phyloP scores from a whole-genome alignment of 2,329 filamentous ascomycete genomes.

The Microcera coccophila region DNA sequence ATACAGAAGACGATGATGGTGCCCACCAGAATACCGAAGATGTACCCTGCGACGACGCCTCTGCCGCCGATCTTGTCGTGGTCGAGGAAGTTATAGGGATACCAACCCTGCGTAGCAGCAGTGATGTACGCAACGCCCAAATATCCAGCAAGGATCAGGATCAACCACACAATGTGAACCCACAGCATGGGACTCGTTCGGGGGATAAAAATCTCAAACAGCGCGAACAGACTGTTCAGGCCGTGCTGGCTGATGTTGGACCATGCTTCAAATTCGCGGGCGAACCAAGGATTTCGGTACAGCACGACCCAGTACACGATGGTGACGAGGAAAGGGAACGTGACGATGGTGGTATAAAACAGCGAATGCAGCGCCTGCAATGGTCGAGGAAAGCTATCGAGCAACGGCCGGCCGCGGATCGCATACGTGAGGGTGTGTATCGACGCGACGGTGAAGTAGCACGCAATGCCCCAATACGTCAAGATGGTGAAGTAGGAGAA shows the following conservation, averaged over 20 bases:
- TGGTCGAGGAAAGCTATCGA: constrained; percentile 56
- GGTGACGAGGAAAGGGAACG: constrained; percentile 65
- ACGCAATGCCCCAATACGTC: constrained; percentile 77
- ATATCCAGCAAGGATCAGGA: constrained; percentile 69
- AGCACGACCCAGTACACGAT: constrained; percentile 67
- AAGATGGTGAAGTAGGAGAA: constrained; percentile 84
- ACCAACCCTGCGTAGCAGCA: constrained; percentile 64
- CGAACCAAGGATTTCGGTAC: constrained; percentile 50
- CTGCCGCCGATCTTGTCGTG: constrained; percentile 47
- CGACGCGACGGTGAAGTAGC: constrained; percentile 69
- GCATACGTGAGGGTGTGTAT: constrained; percentile 68
- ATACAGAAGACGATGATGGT: constrained; percentile 51
- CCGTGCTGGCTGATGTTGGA: constrained; percentile 69
- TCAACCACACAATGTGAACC: constrained; percentile 62
- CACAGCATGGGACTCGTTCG: constrained; percentile 58
- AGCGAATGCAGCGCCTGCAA: constrained; percentile 63
- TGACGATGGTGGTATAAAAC: constrained; percentile 59
- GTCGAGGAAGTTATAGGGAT: constrained; percentile 77
- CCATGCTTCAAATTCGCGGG: constrained; percentile 53
- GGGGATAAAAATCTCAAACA: constrained; percentile 70
- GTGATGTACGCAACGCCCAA: constrained; percentile 72
- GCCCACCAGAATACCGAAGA: constrained; percentile 54
- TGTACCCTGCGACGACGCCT: constrained; percentile 58
- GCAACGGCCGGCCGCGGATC: constrained; percentile 48
- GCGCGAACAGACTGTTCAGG: constrained; percentile 67